These are phyloP conservation scores for Neobulgaria alba DNA, from an alignment of 2,329 filamentous ascomycete genomes.

Conservation along the genomic window DNA sequence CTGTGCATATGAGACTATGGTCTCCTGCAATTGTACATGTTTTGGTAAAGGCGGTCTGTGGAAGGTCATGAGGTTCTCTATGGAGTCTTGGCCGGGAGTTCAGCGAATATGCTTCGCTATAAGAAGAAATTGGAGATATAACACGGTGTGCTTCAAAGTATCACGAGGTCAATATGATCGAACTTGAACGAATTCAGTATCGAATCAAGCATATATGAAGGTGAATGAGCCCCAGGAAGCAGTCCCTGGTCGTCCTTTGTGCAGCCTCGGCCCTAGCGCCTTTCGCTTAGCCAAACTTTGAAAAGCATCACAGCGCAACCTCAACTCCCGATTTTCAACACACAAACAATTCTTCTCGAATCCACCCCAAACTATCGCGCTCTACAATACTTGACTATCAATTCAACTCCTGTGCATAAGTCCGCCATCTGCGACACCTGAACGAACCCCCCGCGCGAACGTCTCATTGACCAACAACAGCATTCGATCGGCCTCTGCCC, in stretches of 20 bases:
- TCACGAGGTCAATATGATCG: no score
- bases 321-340: conserved; percentile 10
- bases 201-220: no score
- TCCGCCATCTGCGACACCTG: conserved; percentile 6
- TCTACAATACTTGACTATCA: conserved; percentile 8
- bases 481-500: conserved; percentile 10
- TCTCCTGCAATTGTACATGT: no score
- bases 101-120: no score
- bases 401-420: conserved; percentile 14
- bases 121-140: no score
- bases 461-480: neutral
- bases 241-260: neutral
- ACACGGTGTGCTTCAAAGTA: no score
- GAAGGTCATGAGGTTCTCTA: no score
- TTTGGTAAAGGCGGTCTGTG: no score
- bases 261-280: conserved; percentile 1
- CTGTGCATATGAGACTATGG: no score
- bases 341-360: conserved; percentile 10
- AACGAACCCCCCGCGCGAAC: neutral
- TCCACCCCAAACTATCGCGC: conserved; percentile 4
- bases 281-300: conserved; percentile 1
- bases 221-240: no score
- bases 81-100: no score
- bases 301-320: conserved; percentile 3
- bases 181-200: no score